Base-by-base conservation (phyloP, 176 grass and related monocot genomes). In the Phoenix roebelenii region DNA sequence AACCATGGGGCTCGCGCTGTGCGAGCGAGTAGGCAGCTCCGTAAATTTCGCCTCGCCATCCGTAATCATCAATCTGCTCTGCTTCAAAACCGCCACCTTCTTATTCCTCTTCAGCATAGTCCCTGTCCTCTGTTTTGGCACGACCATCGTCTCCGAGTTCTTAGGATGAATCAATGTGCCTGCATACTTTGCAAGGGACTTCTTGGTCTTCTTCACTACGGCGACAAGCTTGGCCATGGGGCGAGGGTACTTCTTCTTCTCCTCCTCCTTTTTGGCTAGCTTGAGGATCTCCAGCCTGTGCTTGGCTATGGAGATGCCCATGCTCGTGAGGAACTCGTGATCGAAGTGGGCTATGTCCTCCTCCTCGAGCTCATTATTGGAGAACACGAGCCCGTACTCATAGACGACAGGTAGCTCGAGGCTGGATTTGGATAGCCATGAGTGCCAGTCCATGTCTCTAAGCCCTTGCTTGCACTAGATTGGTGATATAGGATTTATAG, bases 291-390 rank as follows among this genome's bases (percentile, higher is more conserved):
- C 74, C 17, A 94, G 81, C 29, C 89, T 72, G 84, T 94, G 89
- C 79, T 94, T 94, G 60, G 89, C 89, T 19, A 88, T 52, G 70
- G 74, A 77, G 74, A 94, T 81, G 59, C 89, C 89, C 89, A 94
- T 94, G 84, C 89, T 94, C 76, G 84, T 86, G 65, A 94, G 84
- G 61, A 94, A 82, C 74, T 94, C 89, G 62, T 94, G 89, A 71
- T 94, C 82, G 74, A 93, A 93, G 67, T 87, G 67, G 1, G 58
- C 59, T n/a, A 85, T 66, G 66, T 93, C 89, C 14, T 76, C 66
- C 18, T 72, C 70, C 75, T 87, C 84, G 57, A 93, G 84, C 73
- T 87, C 80, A 72, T 93, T 93, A 19, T 56, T 66, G 70, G 63
- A 69, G 74, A 93, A 87, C 0, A 87, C 66, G 20, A 68, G 74